phyloP scores from a whole-genome alignment of 2,329 filamentous ascomycete species.

The Cordyceps tenuipes region DNA sequence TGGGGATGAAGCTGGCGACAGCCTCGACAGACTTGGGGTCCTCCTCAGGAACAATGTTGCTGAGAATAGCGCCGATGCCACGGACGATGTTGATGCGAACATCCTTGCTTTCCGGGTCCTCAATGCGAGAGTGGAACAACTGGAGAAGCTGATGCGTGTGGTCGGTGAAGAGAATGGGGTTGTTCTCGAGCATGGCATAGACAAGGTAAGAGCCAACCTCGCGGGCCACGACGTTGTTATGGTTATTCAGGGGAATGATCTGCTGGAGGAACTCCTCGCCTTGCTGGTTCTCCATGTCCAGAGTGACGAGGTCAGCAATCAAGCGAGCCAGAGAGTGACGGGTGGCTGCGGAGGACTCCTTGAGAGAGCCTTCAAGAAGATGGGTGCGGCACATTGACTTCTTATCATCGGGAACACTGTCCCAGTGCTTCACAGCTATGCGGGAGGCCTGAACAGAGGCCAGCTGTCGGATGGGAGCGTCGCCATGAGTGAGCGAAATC shows the following conservation, averaged over 20 bases:
- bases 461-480: slow-evolving; percentile 70
- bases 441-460: slow-evolving; percentile 85
- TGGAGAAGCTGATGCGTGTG: slow-evolving; percentile 72
- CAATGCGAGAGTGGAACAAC: slow-evolving; percentile 79
- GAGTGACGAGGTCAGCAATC: slow-evolving; percentile 74
- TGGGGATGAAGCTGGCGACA: slow-evolving; percentile 73
- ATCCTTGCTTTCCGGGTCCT: slow-evolving; percentile 82
- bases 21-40: slow-evolving; percentile 63
- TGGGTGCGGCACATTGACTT: slow-evolving; percentile 74
- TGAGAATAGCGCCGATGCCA: slow-evolving; percentile 77
- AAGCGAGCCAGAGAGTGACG: slow-evolving; percentile 84
- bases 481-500: slow-evolving; percentile 71
- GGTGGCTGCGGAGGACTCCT: slow-evolving; percentile 66
- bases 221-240: slow-evolving; percentile 65
- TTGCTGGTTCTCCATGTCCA: slow-evolving; percentile 67
- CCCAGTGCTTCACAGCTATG: slow-evolving; percentile 81
- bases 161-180: slow-evolving; percentile 75
- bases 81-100: slow-evolving; percentile 93
- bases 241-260: slow-evolving; percentile 71
- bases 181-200: slow-evolving; percentile 81
- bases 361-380: slow-evolving; percentile 74
- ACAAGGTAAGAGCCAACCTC: slow-evolving; percentile 91
- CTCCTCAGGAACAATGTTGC: slow-evolving; percentile 83
- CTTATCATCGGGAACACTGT: slow-evolving; percentile 60
- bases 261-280: slow-evolving; percentile 75